Evolutionary conservation across 2,329 filamentous ascomycete species (phyloP), one percentile per base, ranked within the genome.

Genomic region (Xylaria arbuscula): DNA sequence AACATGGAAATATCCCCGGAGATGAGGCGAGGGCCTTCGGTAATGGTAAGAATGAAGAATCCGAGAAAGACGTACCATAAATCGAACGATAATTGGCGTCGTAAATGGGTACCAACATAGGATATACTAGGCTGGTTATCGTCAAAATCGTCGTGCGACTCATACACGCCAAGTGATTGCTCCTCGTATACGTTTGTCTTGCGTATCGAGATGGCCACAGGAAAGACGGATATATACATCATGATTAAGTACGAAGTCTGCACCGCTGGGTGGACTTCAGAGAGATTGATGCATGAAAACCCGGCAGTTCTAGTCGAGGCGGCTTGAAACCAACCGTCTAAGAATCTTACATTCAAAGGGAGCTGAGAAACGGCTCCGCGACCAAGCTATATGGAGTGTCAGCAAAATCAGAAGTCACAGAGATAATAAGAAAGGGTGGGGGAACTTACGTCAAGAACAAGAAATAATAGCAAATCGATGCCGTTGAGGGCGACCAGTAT

Each of bases 171-270:
- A 0, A 96, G 86, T 0, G 90, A 93, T 72, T 91, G 93, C 78
- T 98, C 95, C 80, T 98, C 95, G 82, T 98, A 98, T 2, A 98
- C 95, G 78, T 98, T 98, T 67, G 95, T 98, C 72, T 93, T 87
- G 62, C 95, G 93, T 75, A 98, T 92, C 7, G 93, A 96, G 75
- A 98, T 98, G 77, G 96, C 95, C 74, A 98, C 97, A 5, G 95
- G 95, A 74, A 97, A 97, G 68, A 98, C 93, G 66, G 94, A 97
- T 70, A 98, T 97, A 80, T 98, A 98, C 96, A 98, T 98, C 96
- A 98, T 98, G 80, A 98, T 90, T 80, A 98, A 84, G 82, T 98
- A 98, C 28, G 94, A 93, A 15, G 97, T 93, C 76, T 97, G 94
- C 66, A 98, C 93, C 2, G 92, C 96, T 0, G 96, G 94, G 73